Conservation (phyloP, 768 basidiomycete genomes). For the Baorangia bicolor region DNA sequence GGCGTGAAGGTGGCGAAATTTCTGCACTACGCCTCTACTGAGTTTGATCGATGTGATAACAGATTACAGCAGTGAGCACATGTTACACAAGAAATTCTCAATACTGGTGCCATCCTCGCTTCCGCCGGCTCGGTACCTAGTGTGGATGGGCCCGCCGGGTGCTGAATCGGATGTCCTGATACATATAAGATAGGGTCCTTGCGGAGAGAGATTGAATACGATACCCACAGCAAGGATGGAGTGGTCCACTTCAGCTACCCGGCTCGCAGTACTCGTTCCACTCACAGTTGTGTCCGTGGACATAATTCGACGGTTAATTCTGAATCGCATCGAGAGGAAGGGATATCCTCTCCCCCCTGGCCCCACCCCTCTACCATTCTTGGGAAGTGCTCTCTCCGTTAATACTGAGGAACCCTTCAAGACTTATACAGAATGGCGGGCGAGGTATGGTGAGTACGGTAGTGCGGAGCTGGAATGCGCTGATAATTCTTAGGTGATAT, state of each 20-base stretch:
- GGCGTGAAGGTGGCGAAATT: too few relatives aligned
- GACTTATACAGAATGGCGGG: constrained; percentile 20
- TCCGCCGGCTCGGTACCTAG: neutral
- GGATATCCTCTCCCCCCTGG: constrained; percentile 20
- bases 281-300: neutral
- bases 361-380: constrained; percentile 17
- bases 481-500: constrained; percentile 37
- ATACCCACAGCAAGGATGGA: constrained; percentile 3
- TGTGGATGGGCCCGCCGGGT: too few relatives aligned
- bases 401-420: constrained; percentile 12
- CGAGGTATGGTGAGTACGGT: constrained; percentile 14
- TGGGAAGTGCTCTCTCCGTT: constrained; percentile 21
- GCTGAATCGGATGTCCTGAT: neutral
- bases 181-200: constrained; percentile 6
- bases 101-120: neutral
- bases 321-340: constrained; percentile 4
- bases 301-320: constrained; percentile 2
- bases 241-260: constrained; percentile 3
- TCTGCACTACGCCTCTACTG: too few relatives aligned
- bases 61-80: neutral
- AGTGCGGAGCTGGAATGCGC: neutral
- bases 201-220: neutral
- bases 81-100: neutral
- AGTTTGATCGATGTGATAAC: too few relatives aligned
- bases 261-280: constrained; percentile 1